phyloP scores from a whole-genome alignment of 805 yeast species.

The Wickerhamomyces mucosus region DNA sequence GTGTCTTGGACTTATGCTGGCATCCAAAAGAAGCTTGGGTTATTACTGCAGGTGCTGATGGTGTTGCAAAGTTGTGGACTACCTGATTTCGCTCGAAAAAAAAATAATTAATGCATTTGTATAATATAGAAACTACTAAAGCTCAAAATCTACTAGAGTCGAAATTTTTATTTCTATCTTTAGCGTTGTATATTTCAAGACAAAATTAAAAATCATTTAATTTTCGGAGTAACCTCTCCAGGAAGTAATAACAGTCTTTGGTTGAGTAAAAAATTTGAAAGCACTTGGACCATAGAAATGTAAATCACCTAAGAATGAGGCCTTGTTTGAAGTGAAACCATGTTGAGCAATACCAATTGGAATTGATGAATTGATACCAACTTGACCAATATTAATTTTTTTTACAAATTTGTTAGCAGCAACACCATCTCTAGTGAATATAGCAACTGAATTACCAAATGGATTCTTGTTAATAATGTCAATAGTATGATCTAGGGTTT shows the following conservation, averaged over 20 bases:
- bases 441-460: slow-evolving; percentile 68
- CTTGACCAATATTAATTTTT: slow-evolving; percentile 64
- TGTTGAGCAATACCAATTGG: slow-evolving; percentile 80
- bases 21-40: slow-evolving; percentile 99
- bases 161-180: too few species aligned
- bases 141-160: too few species aligned
- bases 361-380: slow-evolving; percentile 69
- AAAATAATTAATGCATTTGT: too few species aligned
- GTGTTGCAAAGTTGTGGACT: slow-evolving; percentile 94
- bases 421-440: slow-evolving; percentile 63
- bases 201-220: too few species aligned
- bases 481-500: slow-evolving; percentile 61
- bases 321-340: slow-evolving; percentile 73
- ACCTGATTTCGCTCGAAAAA: too few species aligned
- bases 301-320: slow-evolving; percentile 70
- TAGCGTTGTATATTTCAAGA: too few species aligned
- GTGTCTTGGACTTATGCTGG: slow-evolving; percentile 85
- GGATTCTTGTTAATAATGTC: slow-evolving; percentile 43
- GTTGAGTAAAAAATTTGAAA: slow-evolving; percentile 60
- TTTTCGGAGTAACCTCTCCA: slow-evolving; percentile 43
- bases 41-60: slow-evolving; percentile 95
- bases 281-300: slow-evolving; percentile 77
- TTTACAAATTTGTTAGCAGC: slow-evolving; percentile 59
- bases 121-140: too few species aligned
- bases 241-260: slow-evolving; percentile 64